These are phyloP conservation scores for Fusarium graminum DNA, from an alignment of 2,329 filamentous ascomycete genomes.

Conservation along the genomic window DNA sequence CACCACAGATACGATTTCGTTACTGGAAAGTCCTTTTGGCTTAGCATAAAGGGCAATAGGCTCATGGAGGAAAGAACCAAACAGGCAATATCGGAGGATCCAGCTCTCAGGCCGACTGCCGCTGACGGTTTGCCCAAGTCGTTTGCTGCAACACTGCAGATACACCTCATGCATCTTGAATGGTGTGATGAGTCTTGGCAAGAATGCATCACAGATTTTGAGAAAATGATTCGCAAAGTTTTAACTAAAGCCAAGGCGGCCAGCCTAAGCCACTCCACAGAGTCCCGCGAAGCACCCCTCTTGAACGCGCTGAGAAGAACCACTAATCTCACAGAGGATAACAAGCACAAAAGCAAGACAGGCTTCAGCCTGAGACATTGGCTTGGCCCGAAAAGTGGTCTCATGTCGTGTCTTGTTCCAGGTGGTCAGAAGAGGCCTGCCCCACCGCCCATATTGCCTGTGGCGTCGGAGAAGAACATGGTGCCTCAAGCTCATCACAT, in stretches of 20 bases:
- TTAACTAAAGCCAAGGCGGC: background rate
- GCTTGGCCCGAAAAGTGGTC: no score
- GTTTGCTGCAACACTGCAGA: background rate
- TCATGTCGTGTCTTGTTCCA: background rate
- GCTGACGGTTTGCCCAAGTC: background rate
- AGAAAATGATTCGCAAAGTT: background rate
- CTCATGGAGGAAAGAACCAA: background rate
- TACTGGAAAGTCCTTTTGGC: background rate
- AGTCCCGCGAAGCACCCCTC: no score
- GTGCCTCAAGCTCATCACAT: background rate
- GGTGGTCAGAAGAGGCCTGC: no score
- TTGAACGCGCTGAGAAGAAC: no score
- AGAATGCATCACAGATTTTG: background rate
- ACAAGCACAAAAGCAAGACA: no score
- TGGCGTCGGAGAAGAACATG: background rate
- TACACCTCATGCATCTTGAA: background rate
- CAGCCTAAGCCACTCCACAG: no score
- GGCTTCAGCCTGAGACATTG: no score
- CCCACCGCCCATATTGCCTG: background rate
- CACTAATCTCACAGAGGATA: no score
- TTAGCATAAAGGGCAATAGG: background rate
- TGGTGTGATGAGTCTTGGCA: conserved; percentile 9
- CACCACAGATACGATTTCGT: background rate
- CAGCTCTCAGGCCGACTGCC: background rate
- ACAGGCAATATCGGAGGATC: background rate